Percentiles rank a stretch among this genome's conserved stretches.
Conservation (phyloP, 129 eudicot species). For the Flaveria bidentis region DNA sequence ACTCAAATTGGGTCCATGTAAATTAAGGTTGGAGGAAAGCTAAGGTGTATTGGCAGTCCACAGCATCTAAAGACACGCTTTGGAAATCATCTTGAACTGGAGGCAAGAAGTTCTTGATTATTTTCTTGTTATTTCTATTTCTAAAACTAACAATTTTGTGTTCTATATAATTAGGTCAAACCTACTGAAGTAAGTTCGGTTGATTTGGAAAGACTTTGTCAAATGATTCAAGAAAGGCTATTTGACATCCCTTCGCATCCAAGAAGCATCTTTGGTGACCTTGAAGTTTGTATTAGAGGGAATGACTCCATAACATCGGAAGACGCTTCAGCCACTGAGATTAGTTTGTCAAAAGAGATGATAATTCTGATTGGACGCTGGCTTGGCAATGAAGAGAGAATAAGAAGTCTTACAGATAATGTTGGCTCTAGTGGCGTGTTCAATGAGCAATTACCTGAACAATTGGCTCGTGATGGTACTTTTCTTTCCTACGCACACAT, state of each 20-base stretch:
- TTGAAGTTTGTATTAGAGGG: constrained; percentile 83
- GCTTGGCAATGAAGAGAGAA: constrained; percentile 87
- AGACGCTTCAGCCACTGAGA: constrained; percentile 71
- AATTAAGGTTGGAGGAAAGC: constrained; percentile 81
- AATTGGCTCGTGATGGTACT: constrained; percentile 91
- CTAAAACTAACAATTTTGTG: constrained; percentile 1
- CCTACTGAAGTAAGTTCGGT: constrained; percentile 75
- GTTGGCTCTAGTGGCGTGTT: constrained; percentile 40
- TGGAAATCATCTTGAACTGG: constrained; percentile 95
- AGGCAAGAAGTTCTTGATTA: constrained; percentile 45
- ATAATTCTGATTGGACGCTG: constrained; percentile 64
- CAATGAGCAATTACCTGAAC: constrained; percentile 81
- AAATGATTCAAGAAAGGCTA: constrained; percentile 70
- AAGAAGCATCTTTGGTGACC: constrained; percentile 65
- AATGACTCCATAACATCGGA: constrained; percentile 51
- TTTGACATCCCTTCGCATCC: constrained; percentile 65
- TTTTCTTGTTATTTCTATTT: constrained; percentile 9
- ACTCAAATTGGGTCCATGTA: background rate
- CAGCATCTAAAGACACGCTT: constrained; percentile 95
- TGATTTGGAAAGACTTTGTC: constrained; percentile 71
- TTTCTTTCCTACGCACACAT: background rate
- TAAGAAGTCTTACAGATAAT: constrained; percentile 43
- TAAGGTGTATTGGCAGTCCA: constrained; percentile 96
- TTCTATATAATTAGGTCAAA: constrained; percentile 57
- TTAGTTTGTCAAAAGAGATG: constrained; percentile 81